Conservation (phyloP, 2,329 filamentous ascomycete species). For the Fusarium dimerum region DNA sequence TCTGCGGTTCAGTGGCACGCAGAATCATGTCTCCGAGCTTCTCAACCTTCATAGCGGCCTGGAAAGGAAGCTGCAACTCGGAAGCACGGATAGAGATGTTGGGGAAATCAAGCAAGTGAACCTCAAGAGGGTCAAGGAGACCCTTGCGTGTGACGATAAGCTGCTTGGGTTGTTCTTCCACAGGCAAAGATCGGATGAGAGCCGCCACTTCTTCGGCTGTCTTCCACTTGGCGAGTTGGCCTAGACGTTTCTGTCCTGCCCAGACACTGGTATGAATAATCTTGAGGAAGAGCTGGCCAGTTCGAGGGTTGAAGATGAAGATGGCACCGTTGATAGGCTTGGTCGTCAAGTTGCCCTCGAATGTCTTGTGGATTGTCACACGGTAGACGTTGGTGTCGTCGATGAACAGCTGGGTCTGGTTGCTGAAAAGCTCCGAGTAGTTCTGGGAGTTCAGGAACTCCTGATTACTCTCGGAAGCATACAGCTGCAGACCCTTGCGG, state of each 20-base stretch:
- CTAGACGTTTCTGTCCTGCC: slow-evolving; percentile 98
- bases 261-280: slow-evolving; percentile 99
- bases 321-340: slow-evolving; percentile 99
- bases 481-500: slow-evolving; percentile 94
- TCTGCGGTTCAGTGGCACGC: slow-evolving; percentile 96
- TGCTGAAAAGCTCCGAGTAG: slow-evolving; percentile 98
- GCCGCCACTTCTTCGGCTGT: slow-evolving; percentile 99
- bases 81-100: slow-evolving; percentile 99
- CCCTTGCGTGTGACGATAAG: slow-evolving; percentile 98
- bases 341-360: slow-evolving; percentile 97
- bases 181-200: slow-evolving; percentile 89
- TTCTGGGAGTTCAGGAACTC: slow-evolving; percentile 99
- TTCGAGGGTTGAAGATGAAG: slow-evolving; percentile 99
- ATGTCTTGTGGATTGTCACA: slow-evolving; percentile 99
- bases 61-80: slow-evolving; percentile 95
- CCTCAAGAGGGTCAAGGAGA: slow-evolving; percentile 93
- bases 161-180: slow-evolving; percentile 98
- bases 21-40: slow-evolving; percentile 99
- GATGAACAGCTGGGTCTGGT: slow-evolving; percentile 98
- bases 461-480: slow-evolving; percentile 97
- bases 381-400: slow-evolving; percentile 99
- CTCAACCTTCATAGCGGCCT: slow-evolving; percentile 99
- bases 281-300: slow-evolving; percentile 96
- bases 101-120: slow-evolving; percentile 96
- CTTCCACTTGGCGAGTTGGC: slow-evolving; percentile 98